A percentile compares a stretch with the other conserved stretches of the same genome.
These are phyloP conservation scores for Marasmius oreades DNA, from an alignment of 1,284 basidiomycete species.

Conservation along the genomic window DNA sequence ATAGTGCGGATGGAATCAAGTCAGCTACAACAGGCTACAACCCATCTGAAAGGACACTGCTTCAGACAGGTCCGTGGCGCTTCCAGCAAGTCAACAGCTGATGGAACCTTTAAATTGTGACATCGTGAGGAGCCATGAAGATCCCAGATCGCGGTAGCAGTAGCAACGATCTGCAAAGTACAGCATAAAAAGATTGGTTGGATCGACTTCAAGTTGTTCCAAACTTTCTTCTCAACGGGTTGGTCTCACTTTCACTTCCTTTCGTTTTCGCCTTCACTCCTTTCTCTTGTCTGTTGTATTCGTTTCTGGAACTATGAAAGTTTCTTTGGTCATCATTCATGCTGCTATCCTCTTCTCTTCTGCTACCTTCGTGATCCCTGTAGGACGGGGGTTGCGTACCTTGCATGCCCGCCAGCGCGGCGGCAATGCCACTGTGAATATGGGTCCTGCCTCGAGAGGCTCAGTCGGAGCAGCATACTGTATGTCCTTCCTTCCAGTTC, in stretches of 20 bases:
- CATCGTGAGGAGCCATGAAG: too few species aligned
- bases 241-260: background rate
- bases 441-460: too few species aligned
- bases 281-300: background rate
- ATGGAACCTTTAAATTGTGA: too few species aligned
- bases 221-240: background rate
- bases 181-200: background rate
- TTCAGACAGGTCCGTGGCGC: too few species aligned
- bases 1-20: too few species aligned
- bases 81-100: too few species aligned
- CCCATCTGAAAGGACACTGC: too few species aligned
- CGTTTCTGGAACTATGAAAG: background rate
- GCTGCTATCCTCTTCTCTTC: too few species aligned
- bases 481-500: background rate
- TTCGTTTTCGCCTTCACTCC: background rate
- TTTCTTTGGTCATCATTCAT: too few species aligned
- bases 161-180: too few species aligned
- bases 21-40: too few species aligned
- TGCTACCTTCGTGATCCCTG: background rate
- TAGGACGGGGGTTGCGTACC: conserved; percentile 2
- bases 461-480: conserved; percentile 12
- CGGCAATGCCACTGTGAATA: background rate
- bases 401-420: background rate
- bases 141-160: too few species aligned
- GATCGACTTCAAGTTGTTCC: background rate